Evolutionary conservation across 768 basidiomycete species (phyloP).

Genomic region (Boletus edulis): DNA sequence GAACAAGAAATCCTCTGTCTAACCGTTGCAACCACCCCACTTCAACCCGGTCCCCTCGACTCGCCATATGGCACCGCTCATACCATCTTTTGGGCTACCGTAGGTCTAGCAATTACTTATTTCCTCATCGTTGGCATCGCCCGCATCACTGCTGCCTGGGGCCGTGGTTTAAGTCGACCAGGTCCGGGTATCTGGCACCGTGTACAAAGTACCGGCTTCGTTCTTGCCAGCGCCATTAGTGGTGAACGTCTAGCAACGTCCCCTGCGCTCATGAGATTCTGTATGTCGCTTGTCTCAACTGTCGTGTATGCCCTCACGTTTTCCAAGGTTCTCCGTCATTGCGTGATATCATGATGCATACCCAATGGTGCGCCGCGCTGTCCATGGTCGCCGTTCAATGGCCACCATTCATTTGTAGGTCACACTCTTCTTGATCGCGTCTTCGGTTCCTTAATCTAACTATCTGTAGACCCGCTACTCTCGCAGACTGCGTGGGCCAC

Average conservation of each 20-base stretch:
- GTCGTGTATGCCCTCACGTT: conserved; percentile 13
- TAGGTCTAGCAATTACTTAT: conserved; percentile 73
- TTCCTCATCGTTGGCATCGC: conserved; percentile 82
- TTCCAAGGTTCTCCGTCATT: conserved; percentile 81
- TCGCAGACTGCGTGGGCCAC: conserved; percentile 89
- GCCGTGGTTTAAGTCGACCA: conserved; percentile 57
- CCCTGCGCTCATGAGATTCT: conserved; percentile 85
- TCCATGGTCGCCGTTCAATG: conserved; percentile 95
- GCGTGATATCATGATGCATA: conserved; percentile 89
- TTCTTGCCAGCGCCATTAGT: conserved; percentile 89
- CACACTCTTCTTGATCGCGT: not conserved
- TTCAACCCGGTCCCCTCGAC: conserved; percentile 52
- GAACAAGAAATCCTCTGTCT: conserved; percentile 82
- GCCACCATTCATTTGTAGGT: conserved; percentile 88
- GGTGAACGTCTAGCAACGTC: conserved; percentile 85
- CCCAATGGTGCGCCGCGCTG: conserved; percentile 87
- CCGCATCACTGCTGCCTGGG: conserved; percentile 83
- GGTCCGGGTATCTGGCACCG: conserved; percentile 65
- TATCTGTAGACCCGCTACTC: conserved; percentile 75
- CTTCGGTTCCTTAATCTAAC: conserved; percentile 14
- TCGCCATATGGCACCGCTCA: conserved; percentile 64
- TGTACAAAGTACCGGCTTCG: conserved; percentile 81
- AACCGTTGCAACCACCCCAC: conserved; percentile 74
- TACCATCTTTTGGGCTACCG: conserved; percentile 71
- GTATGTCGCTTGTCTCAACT: conserved; percentile 44